A percentile compares a stretch with the other conserved stretches of the same genome.
These are phyloP conservation scores for Verticillium zaregamsianum DNA, from an alignment of 2,329 filamentous ascomycete genomes.

Conservation along the genomic window DNA sequence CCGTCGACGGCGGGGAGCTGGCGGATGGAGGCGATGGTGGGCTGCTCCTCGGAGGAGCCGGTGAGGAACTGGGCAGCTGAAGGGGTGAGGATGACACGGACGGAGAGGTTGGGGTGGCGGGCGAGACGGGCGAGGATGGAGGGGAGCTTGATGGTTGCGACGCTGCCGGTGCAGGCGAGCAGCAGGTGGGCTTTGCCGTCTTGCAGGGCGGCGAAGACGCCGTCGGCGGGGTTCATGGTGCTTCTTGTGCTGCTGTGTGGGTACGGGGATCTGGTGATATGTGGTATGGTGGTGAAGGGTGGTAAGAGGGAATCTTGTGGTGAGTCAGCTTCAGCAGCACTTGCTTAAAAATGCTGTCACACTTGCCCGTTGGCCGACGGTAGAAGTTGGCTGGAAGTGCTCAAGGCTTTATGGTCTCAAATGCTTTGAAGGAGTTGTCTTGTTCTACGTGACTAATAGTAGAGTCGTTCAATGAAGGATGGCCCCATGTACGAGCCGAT, in stretches of 20 bases:
- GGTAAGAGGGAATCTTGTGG: background rate
- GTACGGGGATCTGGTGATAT: background rate
- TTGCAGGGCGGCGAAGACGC: slow-evolving; percentile 6
- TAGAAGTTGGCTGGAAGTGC: background rate
- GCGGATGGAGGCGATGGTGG: slow-evolving; percentile 55
- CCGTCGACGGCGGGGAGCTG: slow-evolving; percentile 69
- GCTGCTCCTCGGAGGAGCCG: slow-evolving; percentile 75
- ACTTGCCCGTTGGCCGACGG: background rate
- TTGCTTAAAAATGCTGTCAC: background rate
- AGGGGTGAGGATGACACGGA: slow-evolving; percentile 78
- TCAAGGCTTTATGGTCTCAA: background rate
- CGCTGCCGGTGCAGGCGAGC: slow-evolving; percentile 7
- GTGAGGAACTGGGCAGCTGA: slow-evolving; percentile 71
- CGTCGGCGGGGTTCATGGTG: slow-evolving; percentile 8
- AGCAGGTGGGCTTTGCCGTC: slow-evolving; percentile 11
- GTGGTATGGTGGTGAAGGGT: background rate
- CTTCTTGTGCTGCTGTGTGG: slow-evolving; percentile 2
- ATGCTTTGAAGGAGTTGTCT: no score
- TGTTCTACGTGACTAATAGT: no score
- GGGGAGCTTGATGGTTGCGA: slow-evolving; percentile 77
- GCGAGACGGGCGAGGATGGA: slow-evolving; percentile 59
- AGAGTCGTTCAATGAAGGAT: no score
- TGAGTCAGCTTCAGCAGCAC: background rate
- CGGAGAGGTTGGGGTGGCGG: slow-evolving; percentile 56
- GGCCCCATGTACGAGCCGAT: no score